Evolutionary conservation across 257 asterid species (phyloP), one percentile per base, ranked within the genome.

Genomic region (Nicotiana undulata): DNA sequence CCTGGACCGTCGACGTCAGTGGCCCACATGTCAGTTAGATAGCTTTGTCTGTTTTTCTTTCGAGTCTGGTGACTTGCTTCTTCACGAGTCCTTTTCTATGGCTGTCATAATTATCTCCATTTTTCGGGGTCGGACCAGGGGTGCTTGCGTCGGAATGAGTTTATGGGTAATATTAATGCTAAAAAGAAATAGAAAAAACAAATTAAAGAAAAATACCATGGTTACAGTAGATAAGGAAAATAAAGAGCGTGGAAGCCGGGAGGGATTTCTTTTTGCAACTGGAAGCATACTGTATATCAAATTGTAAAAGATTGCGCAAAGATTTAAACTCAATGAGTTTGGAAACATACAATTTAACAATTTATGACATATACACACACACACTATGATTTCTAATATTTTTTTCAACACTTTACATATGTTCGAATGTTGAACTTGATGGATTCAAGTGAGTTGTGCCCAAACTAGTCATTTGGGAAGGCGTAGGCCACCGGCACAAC

Each of bases 21-120:
- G 85, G 84, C 86, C 92, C 93, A 79, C 87, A 28, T 86, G 90
- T 89, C 92, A 85, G 91, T 91, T 92, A 89, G 75, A 85, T 81
- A 88, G 86, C 81, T 80, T 85, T 90, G 90, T 91, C 91, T 86
- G 65, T 82, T 81, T 79, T 46, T 65, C 78, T 31, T 37, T 15
- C 55, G 55, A n/a, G 66, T 83, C 76, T 68, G 79, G n/a, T 70
- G 26, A 67, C 78, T 72, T n/a, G 79, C 66, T 56, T 76, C 61
- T 56, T 44, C 70, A 40, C 10, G 31, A 37, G 32, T 74, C 76
- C 63, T 20, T 76, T 76, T 76, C 68, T 56, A 9, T 76, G 0
- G 0, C 8, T 76, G 16, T 76, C 80, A 59, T 53, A 76, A 76
- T 76, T 56, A 76, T 76, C 80, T 76, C 68, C 64, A 76, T 55